Evolutionary conservation across 2,329 filamentous ascomycete genomes (phyloP).

Genomic region (Xylogone sp.): DNA sequence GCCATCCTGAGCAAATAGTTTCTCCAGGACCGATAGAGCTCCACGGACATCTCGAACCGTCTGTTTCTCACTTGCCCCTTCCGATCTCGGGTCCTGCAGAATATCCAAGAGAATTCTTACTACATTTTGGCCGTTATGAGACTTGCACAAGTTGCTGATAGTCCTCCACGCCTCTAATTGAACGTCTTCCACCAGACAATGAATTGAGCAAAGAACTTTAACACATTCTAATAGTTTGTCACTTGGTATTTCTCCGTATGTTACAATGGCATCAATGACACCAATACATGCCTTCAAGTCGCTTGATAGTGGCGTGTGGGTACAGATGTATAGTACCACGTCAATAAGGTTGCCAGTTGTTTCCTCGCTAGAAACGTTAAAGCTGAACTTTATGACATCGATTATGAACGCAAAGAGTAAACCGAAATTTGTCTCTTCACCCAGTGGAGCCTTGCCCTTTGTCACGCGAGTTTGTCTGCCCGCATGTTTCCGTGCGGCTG

Average conservation of each 20-base stretch:
- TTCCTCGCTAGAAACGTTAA: constrained; percentile 60
- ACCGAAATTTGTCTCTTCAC: constrained; percentile 59
- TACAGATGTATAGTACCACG: constrained; percentile 62
- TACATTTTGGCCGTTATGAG: constrained; percentile 68
- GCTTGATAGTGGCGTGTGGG: constrained; percentile 58
- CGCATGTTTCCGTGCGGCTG: constrained; percentile 47
- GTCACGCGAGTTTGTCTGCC: constrained; percentile 34
- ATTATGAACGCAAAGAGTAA: constrained; percentile 62
- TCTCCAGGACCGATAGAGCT: constrained; percentile 58
- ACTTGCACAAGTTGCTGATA: constrained; percentile 66
- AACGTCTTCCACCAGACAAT: constrained; percentile 58
- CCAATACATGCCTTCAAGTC: constrained; percentile 66
- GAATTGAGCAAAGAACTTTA: constrained; percentile 68
- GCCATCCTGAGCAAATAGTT: constrained; percentile 55
- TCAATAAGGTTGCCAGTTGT: constrained; percentile 60
- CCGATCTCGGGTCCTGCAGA: constrained; percentile 44
- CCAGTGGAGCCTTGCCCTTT: constrained; percentile 36
- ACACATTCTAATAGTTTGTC: constrained; percentile 62
- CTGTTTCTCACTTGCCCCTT: constrained; percentile 46
- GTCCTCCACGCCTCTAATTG: constrained; percentile 66
- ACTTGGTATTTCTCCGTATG: constrained; percentile 65
- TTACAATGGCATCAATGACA: constrained; percentile 67
- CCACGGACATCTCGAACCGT: constrained; percentile 56
- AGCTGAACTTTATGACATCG: constrained; percentile 73
- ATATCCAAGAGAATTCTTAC: constrained; percentile 63